A percentile compares a stretch with the other conserved stretches of the same genome.
Conservation (phyloP, 1,139 yeast genomes). For the Saccharomyces uvarum region DNA sequence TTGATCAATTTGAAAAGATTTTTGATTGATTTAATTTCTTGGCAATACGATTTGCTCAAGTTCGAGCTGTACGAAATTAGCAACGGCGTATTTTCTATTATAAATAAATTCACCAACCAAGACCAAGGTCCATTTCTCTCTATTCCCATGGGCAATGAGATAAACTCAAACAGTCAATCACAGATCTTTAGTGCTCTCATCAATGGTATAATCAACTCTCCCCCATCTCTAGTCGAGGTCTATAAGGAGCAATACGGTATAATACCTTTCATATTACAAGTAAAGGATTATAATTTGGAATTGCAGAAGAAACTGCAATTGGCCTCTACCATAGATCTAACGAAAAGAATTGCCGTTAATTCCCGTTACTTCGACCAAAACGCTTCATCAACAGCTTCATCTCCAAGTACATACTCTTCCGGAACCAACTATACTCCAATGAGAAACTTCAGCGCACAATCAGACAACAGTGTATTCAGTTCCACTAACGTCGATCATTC, state of each 20-base stretch:
- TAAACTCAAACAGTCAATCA: constrained; percentile 15
- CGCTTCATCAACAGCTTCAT: constrained; percentile 13
- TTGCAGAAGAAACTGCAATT: constrained; percentile 23
- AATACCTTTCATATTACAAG: constrained; percentile 20
- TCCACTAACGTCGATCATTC: constrained; percentile 14
- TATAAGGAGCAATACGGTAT: constrained; percentile 27
- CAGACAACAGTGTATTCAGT: constrained; percentile 26
- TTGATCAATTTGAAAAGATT: constrained; percentile 30
- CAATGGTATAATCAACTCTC: constrained; percentile 23
- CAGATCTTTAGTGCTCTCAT: constrained; percentile 24
- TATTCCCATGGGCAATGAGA: constrained; percentile 23
- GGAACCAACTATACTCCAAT: constrained; percentile 19
- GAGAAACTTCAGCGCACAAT: constrained; percentile 20
- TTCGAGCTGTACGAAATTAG: constrained; percentile 29
- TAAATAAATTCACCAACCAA: constrained; percentile 28
- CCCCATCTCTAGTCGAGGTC: constrained; percentile 22
- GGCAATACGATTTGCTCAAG: constrained; percentile 29
- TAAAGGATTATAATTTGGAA: constrained; percentile 22
- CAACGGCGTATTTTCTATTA: constrained; percentile 27
- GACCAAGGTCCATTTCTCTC: constrained; percentile 31
- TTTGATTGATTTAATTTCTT: constrained; percentile 27
- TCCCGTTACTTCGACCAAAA: constrained; percentile 13
- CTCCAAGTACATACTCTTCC: constrained; percentile 13
- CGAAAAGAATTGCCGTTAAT: constrained; percentile 16
- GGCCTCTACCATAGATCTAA: constrained; percentile 26